Base-by-base conservation (phyloP, 768 basidiomycete species). In the Termitomyces sp. region DNA sequence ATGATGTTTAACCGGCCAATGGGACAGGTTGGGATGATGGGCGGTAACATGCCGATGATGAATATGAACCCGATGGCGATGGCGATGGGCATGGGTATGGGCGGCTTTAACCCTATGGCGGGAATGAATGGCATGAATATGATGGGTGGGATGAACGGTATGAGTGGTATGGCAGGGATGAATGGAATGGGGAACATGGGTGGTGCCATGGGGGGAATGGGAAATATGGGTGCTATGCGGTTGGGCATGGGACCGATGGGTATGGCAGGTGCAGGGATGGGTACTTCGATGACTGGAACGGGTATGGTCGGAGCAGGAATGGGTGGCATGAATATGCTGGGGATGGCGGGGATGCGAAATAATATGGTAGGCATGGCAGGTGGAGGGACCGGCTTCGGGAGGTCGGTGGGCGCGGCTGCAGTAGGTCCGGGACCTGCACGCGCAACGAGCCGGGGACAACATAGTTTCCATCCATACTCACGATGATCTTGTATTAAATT, bases 401-500 rank as follows among this genome's bases (percentile, higher is more conserved):
- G 80, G 61, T 59, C 76, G 53, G 73, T 76, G 73, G 76, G 73
- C 67, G 51, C 66, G 1, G 61, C 64, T 45, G 58, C 58, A 12
- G 60, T 65, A 3, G 61, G 66, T 20, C 61, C 71, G 53, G 83
- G 77, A 28, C 70, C 75, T 60, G 75, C 79, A 57, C 76, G 82
- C 7, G 76, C 78, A 70, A 78, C 75, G 57, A 79, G 66, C 32
- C 78, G 84, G 22, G 86, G 85, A 60, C 84, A 85, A 63, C 83
- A 85, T 64, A 78, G 76, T 60, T 88, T 85, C 72, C 86, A 88
- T 72, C 86, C 86, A n/a, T 88, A 88, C 69, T 78, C 85, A 57
- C 79, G 86, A 67, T 59, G 42, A 59, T 59, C 32, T 45, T 59
- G 42, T 53, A 36, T 45, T 46, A 45, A 59, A 32, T 52, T 52